phyloP scores from a whole-genome alignment of 176 grass and related monocot species.

The Carex littledalei region DNA sequence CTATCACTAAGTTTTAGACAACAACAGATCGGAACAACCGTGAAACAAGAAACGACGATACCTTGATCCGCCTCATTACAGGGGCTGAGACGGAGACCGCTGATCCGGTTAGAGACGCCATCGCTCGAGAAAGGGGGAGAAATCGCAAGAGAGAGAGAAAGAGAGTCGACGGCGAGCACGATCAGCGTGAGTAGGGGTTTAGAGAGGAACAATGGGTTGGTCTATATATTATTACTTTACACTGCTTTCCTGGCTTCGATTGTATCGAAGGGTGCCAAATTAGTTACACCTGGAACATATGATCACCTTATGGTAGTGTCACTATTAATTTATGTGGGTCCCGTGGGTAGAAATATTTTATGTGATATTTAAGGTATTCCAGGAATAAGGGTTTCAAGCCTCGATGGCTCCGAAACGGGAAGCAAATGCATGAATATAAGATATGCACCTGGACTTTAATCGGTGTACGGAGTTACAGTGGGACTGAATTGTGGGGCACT shows the following conservation, averaged over 20 bases:
- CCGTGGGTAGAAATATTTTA: neutral
- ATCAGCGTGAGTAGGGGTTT: slow-evolving; percentile 1
- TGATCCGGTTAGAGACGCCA: neutral
- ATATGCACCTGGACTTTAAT: neutral
- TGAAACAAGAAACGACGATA: neutral
- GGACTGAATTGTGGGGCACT: neutral
- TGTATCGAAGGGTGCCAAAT: neutral
- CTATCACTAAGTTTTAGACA: neutral
- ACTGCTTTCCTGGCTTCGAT: neutral
- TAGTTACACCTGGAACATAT: neutral
- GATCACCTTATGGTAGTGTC: neutral
- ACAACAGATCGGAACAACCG: neutral
- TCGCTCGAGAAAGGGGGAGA: neutral
- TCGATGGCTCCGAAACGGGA: neutral
- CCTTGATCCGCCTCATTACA: neutral
- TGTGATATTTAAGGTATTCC: neutral
- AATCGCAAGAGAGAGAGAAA: neutral
- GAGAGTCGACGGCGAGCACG: neutral
- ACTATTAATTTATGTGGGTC: neutral
- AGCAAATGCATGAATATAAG: neutral
- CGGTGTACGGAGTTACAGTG: neutral
- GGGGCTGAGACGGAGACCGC: neutral
- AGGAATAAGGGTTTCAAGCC: neutral
- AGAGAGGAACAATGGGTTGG: neutral
- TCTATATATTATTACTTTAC: neutral